A percentile compares a stretch with the other conserved stretches of the same genome.
Conservation (phyloP, 805 yeast genomes). For the Candida namnaoensis region DNA sequence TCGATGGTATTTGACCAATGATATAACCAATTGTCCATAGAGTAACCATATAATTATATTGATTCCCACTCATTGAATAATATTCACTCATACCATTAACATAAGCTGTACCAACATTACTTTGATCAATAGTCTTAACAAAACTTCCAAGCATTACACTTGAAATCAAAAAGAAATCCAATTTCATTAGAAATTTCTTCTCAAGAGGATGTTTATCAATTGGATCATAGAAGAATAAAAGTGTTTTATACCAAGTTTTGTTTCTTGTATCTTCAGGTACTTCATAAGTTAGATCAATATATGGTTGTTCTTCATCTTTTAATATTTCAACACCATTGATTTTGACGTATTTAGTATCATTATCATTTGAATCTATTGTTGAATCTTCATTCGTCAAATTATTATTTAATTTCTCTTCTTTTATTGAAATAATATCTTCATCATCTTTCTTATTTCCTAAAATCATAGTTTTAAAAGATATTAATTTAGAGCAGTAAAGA, state of each 20-base stretch:
- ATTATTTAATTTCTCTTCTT: background rate
- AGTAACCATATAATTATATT: slow-evolving; percentile 32
- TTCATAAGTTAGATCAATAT: background rate
- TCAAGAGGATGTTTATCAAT: slow-evolving; percentile 24
- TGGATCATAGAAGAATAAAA: slow-evolving; percentile 14
- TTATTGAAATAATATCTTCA: too few relatives aligned
- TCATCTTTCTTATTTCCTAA: too few relatives aligned
- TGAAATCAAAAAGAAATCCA: slow-evolving; percentile 26
- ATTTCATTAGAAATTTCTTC: slow-evolving; percentile 19
- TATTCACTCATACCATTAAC: slow-evolving; percentile 39
- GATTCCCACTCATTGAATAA: slow-evolving; percentile 26
- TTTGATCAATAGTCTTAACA: slow-evolving; percentile 32
- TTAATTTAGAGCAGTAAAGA: too few relatives aligned
- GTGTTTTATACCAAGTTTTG: background rate
- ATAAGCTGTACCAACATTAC: slow-evolving; percentile 33
- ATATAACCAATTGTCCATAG: slow-evolving; percentile 40
- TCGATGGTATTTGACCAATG: slow-evolving; percentile 37
- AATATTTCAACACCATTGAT: too few relatives aligned
- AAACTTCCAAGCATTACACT: slow-evolving; percentile 34
- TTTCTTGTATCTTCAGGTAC: background rate
- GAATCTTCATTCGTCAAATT: too few relatives aligned
- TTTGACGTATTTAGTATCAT: too few relatives aligned
- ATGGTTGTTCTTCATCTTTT: background rate
- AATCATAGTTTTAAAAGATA: too few relatives aligned
- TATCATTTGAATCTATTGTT: too few relatives aligned